These are phyloP conservation scores for Tricholoma furcatifolium DNA, from an alignment of 768 basidiomycete species.

Conservation along the genomic window DNA sequence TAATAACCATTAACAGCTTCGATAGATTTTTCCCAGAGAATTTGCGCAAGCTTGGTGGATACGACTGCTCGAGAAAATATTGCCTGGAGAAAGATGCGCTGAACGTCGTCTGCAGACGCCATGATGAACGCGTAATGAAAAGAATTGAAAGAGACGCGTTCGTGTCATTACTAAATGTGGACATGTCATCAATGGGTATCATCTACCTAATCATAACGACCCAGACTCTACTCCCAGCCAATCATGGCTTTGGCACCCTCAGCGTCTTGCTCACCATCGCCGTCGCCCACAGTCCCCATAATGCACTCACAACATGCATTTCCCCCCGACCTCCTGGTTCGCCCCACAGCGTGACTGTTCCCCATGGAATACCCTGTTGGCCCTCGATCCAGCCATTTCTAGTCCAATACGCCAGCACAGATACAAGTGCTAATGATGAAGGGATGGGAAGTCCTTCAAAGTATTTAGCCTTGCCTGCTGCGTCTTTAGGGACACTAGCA, in stretches of 20 bases:
- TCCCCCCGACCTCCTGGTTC: constrained; percentile 74
- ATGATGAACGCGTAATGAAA: constrained; percentile 19
- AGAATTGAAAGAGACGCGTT: not conserved
- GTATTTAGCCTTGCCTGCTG: constrained; percentile 84
- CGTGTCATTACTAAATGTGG: constrained; percentile 8
- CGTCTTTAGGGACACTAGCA: constrained; percentile 87
- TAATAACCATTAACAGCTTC: constrained; percentile 65
- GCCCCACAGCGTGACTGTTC: constrained; percentile 75
- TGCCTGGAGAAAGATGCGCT: constrained; percentile 77
- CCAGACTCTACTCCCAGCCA: not conserved
- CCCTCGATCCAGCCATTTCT: constrained; percentile 84
- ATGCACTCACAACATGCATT: constrained; percentile 71
- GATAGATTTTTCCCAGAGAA: constrained; percentile 67
- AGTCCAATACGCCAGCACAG: constrained; percentile 77
- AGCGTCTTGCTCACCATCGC: constrained; percentile 99
- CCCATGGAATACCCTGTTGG: constrained; percentile 71
- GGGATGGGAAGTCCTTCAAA: constrained; percentile 99
- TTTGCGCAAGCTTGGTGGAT: constrained; percentile 60
- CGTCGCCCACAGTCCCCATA: constrained; percentile 88
- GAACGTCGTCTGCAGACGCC: constrained; percentile 60
- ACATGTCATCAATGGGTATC: constrained; percentile 11
- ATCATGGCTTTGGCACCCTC: constrained; percentile 72
- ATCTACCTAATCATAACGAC: not conserved
- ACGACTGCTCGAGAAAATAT: constrained; percentile 70
- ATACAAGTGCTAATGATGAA: constrained; percentile 80